phyloP scores from a whole-genome alignment of 2,329 filamentous ascomycete genomes.

The Zopfia rhizophila region DNA sequence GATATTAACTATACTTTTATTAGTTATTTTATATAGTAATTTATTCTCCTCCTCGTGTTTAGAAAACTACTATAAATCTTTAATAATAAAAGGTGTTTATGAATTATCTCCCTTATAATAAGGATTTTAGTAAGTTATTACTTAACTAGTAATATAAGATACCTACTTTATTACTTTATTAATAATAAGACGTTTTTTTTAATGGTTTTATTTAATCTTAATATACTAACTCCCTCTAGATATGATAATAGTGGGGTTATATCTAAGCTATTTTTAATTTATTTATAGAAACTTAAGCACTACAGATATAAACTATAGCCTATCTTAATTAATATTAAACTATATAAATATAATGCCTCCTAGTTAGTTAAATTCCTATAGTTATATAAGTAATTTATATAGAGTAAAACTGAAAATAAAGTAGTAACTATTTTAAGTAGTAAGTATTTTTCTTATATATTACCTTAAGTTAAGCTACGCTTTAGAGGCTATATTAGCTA shows the following conservation, averaged over 20 bases:
- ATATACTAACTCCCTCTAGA: constrained; percentile 49
- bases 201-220: constrained; percentile 50
- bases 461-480: constrained; percentile 50
- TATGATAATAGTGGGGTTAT: constrained; percentile 56
- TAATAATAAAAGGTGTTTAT: constrained; percentile 53
- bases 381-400: constrained; percentile 57
- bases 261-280: constrained; percentile 54
- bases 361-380: constrained; percentile 60
- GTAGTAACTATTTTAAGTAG: constrained; percentile 32
- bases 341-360: constrained; percentile 57
- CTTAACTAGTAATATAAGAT: constrained; percentile 24
- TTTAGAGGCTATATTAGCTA: constrained; percentile 49
- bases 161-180: constrained; percentile 26
- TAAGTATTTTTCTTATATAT: constrained; percentile 59
- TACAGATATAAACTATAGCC: constrained; percentile 51
- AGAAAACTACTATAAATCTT: constrained; percentile 58
- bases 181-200: constrained; percentile 29
- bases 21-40: constrained; percentile 51
- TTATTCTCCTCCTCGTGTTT: constrained; percentile 57
- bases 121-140: constrained; percentile 40
- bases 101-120: constrained; percentile 47
- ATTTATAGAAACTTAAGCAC: constrained; percentile 58
- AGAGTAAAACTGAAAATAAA: constrained; percentile 63
- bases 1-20: constrained; percentile 52
- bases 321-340: constrained; percentile 60